Evolutionary conservation across 805 yeast species (phyloP).

Genomic region (Candida fluviatilis): DNA sequence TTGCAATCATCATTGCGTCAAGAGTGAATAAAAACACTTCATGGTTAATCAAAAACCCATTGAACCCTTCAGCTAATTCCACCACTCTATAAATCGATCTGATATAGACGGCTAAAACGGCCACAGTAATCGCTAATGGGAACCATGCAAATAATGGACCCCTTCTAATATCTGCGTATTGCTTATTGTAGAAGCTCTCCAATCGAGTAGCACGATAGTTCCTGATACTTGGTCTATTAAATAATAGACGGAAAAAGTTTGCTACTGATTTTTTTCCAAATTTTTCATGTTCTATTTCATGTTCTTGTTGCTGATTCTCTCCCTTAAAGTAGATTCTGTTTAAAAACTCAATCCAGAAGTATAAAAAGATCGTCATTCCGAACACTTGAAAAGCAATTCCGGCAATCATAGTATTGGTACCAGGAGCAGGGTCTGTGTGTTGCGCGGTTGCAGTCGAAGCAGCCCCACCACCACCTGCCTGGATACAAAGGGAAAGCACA

Average conservation of each 20-base stretch:
- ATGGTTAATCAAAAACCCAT: conserved; percentile 30
- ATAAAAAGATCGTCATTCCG: conserved; percentile 30
- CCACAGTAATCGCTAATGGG: conserved; percentile 28
- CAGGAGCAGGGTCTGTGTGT: conserved; percentile 18
- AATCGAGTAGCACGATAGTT: conserved; percentile 16
- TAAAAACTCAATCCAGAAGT: conserved; percentile 30
- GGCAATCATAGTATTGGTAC: conserved; percentile 32
- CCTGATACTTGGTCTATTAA: conserved; percentile 19
- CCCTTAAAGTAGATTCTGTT: conserved; percentile 23
- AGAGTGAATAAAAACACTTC: conserved; percentile 33
- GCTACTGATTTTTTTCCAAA: conserved; percentile 11
- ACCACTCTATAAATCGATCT: conserved; percentile 35
- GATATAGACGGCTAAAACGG: conserved; percentile 28
- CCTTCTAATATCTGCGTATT: conserved; percentile 17
- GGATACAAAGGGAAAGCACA: conserved; percentile 29
- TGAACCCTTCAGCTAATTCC: conserved; percentile 34
- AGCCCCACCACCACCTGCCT: conserved; percentile 38
- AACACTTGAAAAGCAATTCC: conserved; percentile 34
- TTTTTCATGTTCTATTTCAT: conserved; percentile 4
- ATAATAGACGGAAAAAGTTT: conserved; percentile 22
- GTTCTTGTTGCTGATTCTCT: conserved; percentile 5
- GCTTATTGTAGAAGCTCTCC: conserved; percentile 25
- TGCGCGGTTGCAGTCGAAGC: conserved; percentile 19
- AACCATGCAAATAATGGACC: conserved; percentile 21
- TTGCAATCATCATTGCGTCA: conserved; percentile 33